Evolutionary conservation across 106 monocot genomes (phyloP).

Genomic region (Cymbidium sinense): DNA sequence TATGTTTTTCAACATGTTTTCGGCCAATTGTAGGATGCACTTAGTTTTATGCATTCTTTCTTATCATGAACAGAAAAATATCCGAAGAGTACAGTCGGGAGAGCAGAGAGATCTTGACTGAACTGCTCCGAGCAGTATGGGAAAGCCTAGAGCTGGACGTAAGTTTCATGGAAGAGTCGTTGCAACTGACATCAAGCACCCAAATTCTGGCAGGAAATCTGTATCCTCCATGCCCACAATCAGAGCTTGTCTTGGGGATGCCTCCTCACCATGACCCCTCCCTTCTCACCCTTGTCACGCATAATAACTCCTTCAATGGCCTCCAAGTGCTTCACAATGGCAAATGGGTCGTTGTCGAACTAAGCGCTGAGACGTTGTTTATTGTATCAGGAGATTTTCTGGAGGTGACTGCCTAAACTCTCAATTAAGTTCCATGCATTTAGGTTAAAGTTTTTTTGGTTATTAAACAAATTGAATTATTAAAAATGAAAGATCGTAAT

Average conservation of each 20-base stretch:
- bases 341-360: conserved; percentile 37
- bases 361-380: conserved; percentile 33
- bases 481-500: too few relatives aligned
- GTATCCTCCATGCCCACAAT: conserved; percentile 48
- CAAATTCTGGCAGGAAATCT: conserved; percentile 35
- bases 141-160: conserved; percentile 42
- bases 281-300: conserved; percentile 49
- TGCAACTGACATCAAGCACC: conserved; percentile 24
- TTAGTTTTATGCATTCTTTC: too few relatives aligned
- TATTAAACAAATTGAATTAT: too few relatives aligned
- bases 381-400: conserved; percentile 55
- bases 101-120: conserved; percentile 28
- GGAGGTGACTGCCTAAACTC: conserved; percentile 30
- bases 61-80: background rate
- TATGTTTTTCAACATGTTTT: too few relatives aligned
- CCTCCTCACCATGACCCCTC: conserved; percentile 58
- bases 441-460: too few relatives aligned
- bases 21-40: too few relatives aligned
- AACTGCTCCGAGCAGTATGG: conserved; percentile 33
- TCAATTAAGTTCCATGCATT: background rate
- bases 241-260: conserved; percentile 35
- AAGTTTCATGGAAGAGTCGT: conserved; percentile 17
- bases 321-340: conserved; percentile 61
- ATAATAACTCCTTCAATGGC: conserved; percentile 32
- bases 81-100: conserved; percentile 19